Evolutionary conservation across 768 basidiomycete genomes (phyloP).

Genomic region (Scleroderma bovista): DNA sequence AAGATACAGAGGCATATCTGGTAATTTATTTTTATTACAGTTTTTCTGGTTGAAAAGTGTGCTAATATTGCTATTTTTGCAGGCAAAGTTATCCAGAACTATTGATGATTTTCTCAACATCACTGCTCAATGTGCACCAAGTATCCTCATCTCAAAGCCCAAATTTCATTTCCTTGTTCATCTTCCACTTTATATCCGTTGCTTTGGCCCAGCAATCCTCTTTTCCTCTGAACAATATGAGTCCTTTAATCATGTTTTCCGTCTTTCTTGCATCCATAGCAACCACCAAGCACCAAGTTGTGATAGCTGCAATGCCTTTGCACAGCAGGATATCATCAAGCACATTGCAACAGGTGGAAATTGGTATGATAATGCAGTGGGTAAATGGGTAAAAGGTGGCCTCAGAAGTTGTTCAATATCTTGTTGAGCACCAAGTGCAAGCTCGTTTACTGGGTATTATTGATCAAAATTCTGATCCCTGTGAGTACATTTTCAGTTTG

Average conservation of each 20-base stretch:
- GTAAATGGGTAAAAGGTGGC: neutral
- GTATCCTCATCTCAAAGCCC: conserved; percentile 20
- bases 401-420: too few species aligned
- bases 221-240: conserved; percentile 27
- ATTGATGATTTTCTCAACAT: conserved; percentile 23
- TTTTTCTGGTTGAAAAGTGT: too few species aligned
- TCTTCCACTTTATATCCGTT: conserved; percentile 19
- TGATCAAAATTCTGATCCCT: too few species aligned
- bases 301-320: conserved; percentile 14
- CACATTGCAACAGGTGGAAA: conserved; percentile 10
- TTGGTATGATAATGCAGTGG: conserved; percentile 4
- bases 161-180: conserved; percentile 31
- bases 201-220: conserved; percentile 24
- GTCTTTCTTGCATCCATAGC: conserved; percentile 18
- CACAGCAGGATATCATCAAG: conserved; percentile 6
- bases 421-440: too few species aligned
- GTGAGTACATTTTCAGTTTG: too few species aligned
- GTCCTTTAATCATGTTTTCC: conserved; percentile 25
- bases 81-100: too few species aligned
- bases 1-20: conserved; percentile 30
- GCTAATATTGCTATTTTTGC: too few species aligned
- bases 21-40: too few species aligned
- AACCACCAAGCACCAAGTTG: conserved; percentile 27
- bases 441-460: too few species aligned
- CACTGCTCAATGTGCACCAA: conserved; percentile 17